These are phyloP conservation scores for Daedalea quercina DNA, from an alignment of 768 basidiomycete genomes.

Conservation along the genomic window DNA sequence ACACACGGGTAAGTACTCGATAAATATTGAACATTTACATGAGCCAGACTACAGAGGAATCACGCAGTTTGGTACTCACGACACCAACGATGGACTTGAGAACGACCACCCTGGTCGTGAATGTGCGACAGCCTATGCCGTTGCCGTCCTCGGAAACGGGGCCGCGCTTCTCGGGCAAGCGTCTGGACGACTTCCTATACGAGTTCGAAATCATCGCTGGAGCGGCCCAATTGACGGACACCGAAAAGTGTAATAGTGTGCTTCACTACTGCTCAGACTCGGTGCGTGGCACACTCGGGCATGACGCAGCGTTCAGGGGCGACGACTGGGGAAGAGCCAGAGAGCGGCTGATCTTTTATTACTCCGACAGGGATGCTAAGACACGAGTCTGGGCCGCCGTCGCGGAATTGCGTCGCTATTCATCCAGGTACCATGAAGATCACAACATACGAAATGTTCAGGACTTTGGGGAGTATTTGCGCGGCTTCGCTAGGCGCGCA, in stretches of 20 bases:
- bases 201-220: background rate
- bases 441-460: background rate
- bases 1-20: too few relatives aligned
- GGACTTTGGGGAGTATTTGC: background rate
- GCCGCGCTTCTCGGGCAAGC: background rate
- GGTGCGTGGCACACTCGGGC: background rate
- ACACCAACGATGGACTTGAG: too few relatives aligned
- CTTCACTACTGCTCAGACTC: background rate
- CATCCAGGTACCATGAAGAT: background rate
- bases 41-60: too few relatives aligned
- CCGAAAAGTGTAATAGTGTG: background rate
- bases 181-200: background rate
- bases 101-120: too few relatives aligned
- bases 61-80: too few relatives aligned
- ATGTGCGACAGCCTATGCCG: background rate
- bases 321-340: background rate
- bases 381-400: background rate
- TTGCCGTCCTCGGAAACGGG: background rate
- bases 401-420: background rate
- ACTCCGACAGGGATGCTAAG: background rate
- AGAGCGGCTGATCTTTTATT: background rate
- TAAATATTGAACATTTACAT: too few relatives aligned
- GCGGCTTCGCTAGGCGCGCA: background rate
- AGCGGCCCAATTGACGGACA: background rate
- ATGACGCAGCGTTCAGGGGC: background rate